Base-by-base conservation (phyloP, 2,329 filamentous ascomycete species). In the Alternaria dauci region DNA sequence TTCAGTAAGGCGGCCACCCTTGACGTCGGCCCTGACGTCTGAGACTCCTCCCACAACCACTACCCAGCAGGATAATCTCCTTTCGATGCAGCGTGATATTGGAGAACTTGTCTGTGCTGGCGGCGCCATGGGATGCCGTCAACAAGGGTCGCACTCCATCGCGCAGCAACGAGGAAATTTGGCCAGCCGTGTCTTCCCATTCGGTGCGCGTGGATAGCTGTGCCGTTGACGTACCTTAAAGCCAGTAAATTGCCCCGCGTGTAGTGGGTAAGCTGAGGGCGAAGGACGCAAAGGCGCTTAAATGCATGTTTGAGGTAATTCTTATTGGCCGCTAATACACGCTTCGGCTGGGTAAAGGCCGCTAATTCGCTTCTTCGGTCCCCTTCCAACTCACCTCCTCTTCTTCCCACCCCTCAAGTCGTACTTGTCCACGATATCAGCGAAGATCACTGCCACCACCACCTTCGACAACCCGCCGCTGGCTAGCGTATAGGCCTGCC, bases 111-210 rank as follows among this genome's bases (percentile, higher is more conserved):
- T 69, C 69, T 68, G 71, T 73, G 72, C 71, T 68, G 67, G 65
- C 58, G 58, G 58, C 66, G 66, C 58, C 63, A 62, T 58, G 54
- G 66, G 64, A 65, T 66, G 59, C 63, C 62, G 65, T 63, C 53
- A 52, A 58, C 74, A 56, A 65, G 74, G 75, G 63, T 69, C 36
- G 51, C 28, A 56, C 63, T 76, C 73, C 74, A 75, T 72, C 68
- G 71, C 65, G 67, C 65, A 68, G 63, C 59, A 58, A 6, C 62
- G 52, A 61, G 41, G 53, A 62, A 64, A 64, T 70, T 62, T 65
- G 54, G 47, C 60, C 61, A 55, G 62, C 67, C 70, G 67, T 69
- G 68, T 67, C 48, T 50, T 67, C 63, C 65, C 59, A 72, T 74
- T 74, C 62, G 68, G 68, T 63, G 60, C 52, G 59, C 41, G 46